Base-by-base conservation (phyloP, 352 stramenopile species). In the Phytophthora palmivora region DNA sequence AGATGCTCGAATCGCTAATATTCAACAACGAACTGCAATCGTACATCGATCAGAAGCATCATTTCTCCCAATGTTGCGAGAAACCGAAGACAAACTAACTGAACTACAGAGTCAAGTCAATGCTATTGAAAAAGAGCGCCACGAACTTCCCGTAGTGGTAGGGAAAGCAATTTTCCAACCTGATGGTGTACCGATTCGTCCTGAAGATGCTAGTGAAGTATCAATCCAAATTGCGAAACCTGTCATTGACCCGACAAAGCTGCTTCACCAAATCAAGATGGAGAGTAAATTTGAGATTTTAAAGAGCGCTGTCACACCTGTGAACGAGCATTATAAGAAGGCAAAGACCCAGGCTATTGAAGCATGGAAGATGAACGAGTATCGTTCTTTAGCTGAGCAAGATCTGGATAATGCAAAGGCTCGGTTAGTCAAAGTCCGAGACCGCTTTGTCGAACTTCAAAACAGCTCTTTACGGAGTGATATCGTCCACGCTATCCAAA, bases 261-360 rank as follows among this genome's bases (percentile, higher is more conserved):
- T 90, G 22, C 58, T 87, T 12, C 55, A 76, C 2, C 70, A 85
- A 34, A 65, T 92, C 6, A 84, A 58, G 0, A 79, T 92, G 78
- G 72, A 74, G 28, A 91, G 78, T 43, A 88, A 89, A 32, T 64
- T 92, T 18, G 74, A 84, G 33, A 63, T 94, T 4, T 57, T 94
- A 2, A 80, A 91, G 26, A 72, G 48, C 14, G 68, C 76, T 0
- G 67, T 86, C 4, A 26, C 50, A 2, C 83, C 85, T 28, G 81
- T 78, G 0, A 69, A 78, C 10, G 73, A 91, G 1, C 76, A 91
- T 22, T 89, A 81, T 54, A 80, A 86, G 39, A 81, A 82, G 24
- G 60, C 72, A 0, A 85, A 87, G 21, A 46, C 54, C 2, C 47
- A 83, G 21, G 61, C 69, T 9, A 75, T 88, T 24, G 78, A 91